These are phyloP conservation scores for Russula ochroleuca DNA, from an alignment of 768 basidiomycete genomes.

Conservation along the genomic window DNA sequence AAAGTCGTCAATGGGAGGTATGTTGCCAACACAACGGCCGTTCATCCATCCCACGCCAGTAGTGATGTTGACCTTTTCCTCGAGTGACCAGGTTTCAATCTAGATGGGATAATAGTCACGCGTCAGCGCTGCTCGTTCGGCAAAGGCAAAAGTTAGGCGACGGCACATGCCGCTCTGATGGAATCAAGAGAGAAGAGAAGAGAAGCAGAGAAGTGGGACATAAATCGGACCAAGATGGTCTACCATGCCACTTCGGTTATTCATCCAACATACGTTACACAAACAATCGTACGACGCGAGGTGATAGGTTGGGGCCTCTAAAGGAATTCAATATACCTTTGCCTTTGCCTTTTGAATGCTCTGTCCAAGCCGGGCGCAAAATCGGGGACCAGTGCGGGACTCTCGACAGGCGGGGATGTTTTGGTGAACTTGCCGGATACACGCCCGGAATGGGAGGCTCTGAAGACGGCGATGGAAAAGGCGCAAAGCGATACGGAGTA, in stretches of 20 bases:
- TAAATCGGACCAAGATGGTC: neutral
- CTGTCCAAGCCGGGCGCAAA: slow-evolving; percentile 52
- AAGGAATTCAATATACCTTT: neutral
- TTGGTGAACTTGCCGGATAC: slow-evolving; percentile 53
- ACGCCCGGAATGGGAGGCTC: slow-evolving; percentile 49
- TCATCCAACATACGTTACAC: neutral
- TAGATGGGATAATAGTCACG: neutral
- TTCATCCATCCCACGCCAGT: slow-evolving; percentile 46
- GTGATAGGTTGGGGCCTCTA: neutral
- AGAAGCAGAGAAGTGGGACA: neutral
- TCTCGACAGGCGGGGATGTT: slow-evolving; percentile 50
- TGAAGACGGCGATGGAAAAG: slow-evolving; percentile 36
- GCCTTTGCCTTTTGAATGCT: slow-evolving; percentile 54
- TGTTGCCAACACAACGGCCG: slow-evolving; percentile 70
- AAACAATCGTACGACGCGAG: neutral
- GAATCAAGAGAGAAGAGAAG: neutral
- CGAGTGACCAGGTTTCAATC: slow-evolving; percentile 23
- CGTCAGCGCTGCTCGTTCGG: neutral
- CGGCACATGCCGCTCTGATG: neutral
- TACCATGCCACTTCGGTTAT: neutral
- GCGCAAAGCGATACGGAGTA: slow-evolving; percentile 16
- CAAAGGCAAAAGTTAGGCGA: neutral
- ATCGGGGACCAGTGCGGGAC: slow-evolving; percentile 43
- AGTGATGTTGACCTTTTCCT: slow-evolving; percentile 28
- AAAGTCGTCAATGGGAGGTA: slow-evolving; percentile 48